Base-by-base conservation (phyloP, 306 rosid genomes). In the Astragalus glycyphyllos region DNA sequence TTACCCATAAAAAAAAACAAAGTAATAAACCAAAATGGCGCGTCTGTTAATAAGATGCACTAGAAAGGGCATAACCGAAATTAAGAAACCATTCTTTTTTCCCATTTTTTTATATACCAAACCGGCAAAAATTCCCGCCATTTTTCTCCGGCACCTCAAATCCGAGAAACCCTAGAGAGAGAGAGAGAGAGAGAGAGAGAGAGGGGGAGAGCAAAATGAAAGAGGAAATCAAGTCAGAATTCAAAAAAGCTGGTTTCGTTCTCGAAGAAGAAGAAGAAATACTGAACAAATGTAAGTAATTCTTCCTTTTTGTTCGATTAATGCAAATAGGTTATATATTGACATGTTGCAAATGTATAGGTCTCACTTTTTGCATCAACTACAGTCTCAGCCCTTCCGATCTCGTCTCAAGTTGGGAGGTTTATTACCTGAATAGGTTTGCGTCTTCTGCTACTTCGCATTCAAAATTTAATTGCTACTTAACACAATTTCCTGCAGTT, bases 361-460 rank as follows among this genome's bases (percentile, higher is more conserved):
- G 96, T 77, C 80, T 82, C 31, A 12, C 97, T 7, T 86, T 89
- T 68, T 86, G 97, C 85, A 76, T 81, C 74, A 89, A 87, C 80
- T 91, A 86, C 85, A 79, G 68, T 68, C 87, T 94, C 56, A 86
- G 67, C 69, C 88, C 97, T 77, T 82, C 91, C 3, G 96, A 91
- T 69, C 82, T 94, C 51, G 91, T 89, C 70, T 91, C 97, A 13
- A 83, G 86, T 77, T 94, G 98, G 98, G 98, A 89, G 74, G 80
- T 82, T 64, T 86, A 94, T 84, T 90, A 90, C 74, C 99, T 91
- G 68, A 94, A 94, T 80, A 91, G 99, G 97, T 94, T 14, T 62
- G 49, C 45, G 12, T 7, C 6, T 57, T 68, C 51, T 59, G 41
- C 44, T 23, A 1, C 46, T 42, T 0, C 44, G 6, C 17, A 67